Conservation (phyloP, 2,329 filamentous ascomycete species). For the Botrytis cinerea region DNA sequence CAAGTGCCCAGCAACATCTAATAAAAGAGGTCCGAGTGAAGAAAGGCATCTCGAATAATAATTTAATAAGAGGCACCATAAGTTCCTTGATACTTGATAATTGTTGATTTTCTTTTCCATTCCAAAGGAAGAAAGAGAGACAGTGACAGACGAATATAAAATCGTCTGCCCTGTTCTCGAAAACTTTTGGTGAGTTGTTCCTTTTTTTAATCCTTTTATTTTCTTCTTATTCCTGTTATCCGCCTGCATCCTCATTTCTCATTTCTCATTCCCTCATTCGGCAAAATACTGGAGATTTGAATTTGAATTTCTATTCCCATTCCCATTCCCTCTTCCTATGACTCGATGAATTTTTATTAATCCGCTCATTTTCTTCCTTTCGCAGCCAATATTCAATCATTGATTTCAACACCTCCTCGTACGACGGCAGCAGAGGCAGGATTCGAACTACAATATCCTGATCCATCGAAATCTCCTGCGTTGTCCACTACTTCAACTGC, state of each 20-base stretch:
- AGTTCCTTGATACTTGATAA: neutral
- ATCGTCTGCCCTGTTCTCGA: constrained; percentile 64
- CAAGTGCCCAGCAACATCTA: neutral
- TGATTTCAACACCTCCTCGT: constrained; percentile 53
- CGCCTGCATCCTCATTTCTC: constrained; percentile 6
- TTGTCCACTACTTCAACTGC: constrained; percentile 64
- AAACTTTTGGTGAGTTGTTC: constrained; percentile 21
- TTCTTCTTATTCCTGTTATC: constrained; percentile 20
- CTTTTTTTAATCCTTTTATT: neutral
- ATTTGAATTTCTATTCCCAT: neutral
- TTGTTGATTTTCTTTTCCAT: neutral
- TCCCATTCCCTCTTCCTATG: neutral
- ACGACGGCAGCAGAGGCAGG: constrained; percentile 64
- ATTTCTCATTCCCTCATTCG: constrained; percentile 9
- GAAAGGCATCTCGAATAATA: neutral
- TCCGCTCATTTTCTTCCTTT: neutral
- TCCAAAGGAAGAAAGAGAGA: constrained; percentile 38
- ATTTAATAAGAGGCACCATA: neutral
- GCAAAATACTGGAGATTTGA: constrained; percentile 19
- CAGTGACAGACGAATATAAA: constrained; percentile 59
- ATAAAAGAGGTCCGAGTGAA: neutral
- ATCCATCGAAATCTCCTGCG: constrained; percentile 55
- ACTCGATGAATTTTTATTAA: constrained; percentile 2
- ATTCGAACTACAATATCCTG: constrained; percentile 33
- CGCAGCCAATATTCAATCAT: constrained; percentile 30